Percentiles rank a stretch among this genome's conserved stretches.
Conservation (phyloP, 192 early-diverging fungal genomes). For the Entomortierella parvispora region DNA sequence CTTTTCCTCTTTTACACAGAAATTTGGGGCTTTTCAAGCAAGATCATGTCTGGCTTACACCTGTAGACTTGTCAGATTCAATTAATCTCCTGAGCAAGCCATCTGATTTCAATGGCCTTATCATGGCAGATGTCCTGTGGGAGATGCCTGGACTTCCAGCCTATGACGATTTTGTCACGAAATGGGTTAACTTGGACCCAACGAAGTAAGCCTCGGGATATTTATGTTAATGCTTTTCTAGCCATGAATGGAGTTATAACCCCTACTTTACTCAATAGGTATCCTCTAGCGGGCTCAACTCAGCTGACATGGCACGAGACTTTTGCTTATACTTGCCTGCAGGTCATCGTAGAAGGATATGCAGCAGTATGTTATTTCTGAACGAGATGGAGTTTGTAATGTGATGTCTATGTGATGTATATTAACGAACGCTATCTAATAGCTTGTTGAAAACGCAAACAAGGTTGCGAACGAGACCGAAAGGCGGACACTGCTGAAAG, state of each 20-base stretch:
- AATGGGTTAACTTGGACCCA: slow-evolving; percentile 11
- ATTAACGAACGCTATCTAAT: too few species aligned
- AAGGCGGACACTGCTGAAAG: neutral
- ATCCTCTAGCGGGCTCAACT: slow-evolving; percentile 14
- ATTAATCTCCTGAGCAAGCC: neutral
- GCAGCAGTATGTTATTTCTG: slow-evolving; percentile 28
- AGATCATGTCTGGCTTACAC: slow-evolving; percentile 34
- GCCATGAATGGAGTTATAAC: neutral
- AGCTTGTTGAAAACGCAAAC: slow-evolving; percentile 20
- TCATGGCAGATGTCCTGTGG: slow-evolving; percentile 39
- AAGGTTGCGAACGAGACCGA: neutral
- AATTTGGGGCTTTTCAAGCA: slow-evolving; percentile 11
- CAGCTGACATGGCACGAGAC: slow-evolving; percentile 44
- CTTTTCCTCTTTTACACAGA: neutral
- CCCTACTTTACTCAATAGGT: slow-evolving; percentile 2
- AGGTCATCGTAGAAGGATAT: slow-evolving; percentile 29
- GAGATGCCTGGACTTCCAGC: slow-evolving; percentile 17
- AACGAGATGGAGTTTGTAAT: too few species aligned
- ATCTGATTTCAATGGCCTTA: slow-evolving; percentile 27
- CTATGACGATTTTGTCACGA: slow-evolving; percentile 14
- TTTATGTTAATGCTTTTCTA: neutral
- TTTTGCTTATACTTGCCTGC: slow-evolving; percentile 32
- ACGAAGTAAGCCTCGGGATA: neutral
- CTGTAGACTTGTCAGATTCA: slow-evolving; percentile 31
- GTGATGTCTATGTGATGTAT: too few species aligned